phyloP scores from a whole-genome alignment of 2,329 filamentous ascomycete species.

The Huntiella omanensis region DNA sequence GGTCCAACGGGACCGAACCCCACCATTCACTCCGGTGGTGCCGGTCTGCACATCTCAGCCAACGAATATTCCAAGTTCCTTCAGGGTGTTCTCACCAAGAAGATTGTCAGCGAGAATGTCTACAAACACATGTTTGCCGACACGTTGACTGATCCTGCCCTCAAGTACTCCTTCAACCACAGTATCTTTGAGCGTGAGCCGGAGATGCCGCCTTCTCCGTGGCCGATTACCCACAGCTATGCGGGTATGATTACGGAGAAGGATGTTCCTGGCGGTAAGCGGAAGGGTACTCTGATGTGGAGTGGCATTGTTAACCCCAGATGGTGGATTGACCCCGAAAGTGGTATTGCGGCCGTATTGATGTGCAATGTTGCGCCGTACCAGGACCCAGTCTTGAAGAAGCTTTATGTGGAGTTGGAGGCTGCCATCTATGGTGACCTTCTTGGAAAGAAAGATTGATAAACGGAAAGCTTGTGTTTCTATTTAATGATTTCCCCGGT shows the following conservation, averaged over 20 bases:
- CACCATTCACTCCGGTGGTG: slow-evolving; percentile 24
- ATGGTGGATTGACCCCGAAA: slow-evolving; percentile 24
- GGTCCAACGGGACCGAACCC: slow-evolving; percentile 16
- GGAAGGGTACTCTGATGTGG: slow-evolving; percentile 26
- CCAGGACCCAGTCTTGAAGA: slow-evolving; percentile 19
- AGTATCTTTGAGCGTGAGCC: slow-evolving; percentile 14
- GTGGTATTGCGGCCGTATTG: slow-evolving; percentile 23
- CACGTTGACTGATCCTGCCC: slow-evolving; percentile 19
- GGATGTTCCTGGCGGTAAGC: slow-evolving; percentile 22
- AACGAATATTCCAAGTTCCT: slow-evolving; percentile 22
- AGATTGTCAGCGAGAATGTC: slow-evolving; percentile 17
- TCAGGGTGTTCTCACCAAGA: slow-evolving; percentile 17
- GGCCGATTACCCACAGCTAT: slow-evolving; percentile 21
- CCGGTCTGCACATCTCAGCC: slow-evolving; percentile 24
- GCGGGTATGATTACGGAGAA: slow-evolving; percentile 22
- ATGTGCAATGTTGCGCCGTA: slow-evolving; percentile 22
- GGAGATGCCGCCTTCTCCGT: slow-evolving; percentile 18
- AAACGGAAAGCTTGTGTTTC: not conserved
- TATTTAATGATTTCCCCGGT: not conserved
- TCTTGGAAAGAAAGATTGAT: not conserved
- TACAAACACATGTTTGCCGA: slow-evolving; percentile 21
- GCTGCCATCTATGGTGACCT: slow-evolving; percentile 20
- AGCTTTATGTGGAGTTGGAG: slow-evolving; percentile 23
- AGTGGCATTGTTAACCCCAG: slow-evolving; percentile 23
- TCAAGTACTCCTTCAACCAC: slow-evolving; percentile 15